Evolutionary conservation across 1,284 basidiomycete species (phyloP), one percentile per base, ranked within the genome.

Genomic region (Pseudozyma sp.): DNA sequence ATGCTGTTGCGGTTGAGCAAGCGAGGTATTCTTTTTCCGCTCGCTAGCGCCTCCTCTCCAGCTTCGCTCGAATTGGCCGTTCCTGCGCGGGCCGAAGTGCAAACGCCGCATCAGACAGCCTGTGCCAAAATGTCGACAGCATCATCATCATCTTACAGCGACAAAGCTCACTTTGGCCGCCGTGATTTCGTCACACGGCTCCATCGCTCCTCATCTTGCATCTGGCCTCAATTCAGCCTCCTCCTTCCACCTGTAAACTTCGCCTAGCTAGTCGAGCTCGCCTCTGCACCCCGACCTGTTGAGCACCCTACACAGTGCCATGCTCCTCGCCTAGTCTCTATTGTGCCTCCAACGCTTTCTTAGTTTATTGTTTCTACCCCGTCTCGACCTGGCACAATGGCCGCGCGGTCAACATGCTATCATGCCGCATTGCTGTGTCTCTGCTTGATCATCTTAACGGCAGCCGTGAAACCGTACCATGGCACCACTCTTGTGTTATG

Each of bases 141-240:
- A 52, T 52, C 48, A 59, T 59, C 57, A 52, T 59, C 58, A 59
- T 59, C 58, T 52, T 36, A 59, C 58, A 59, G 56, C 48, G 14
- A 18, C 36, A 6, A 18, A 12, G 19, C 34, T 11, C 44, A 9
- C 18, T 35, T 40, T 19, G 19, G 18, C 13, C 9, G 14, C 43
- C 12, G 21, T 42, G 9, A 52, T 59, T 59, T 52, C 58, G 58
- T 59, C 58, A 59, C 58, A 39, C 43, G 25, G 3, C 25, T 31
- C 25, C 3, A 3, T 31, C 25, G 3, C 25, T 31, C 25, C 25
- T 31, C 25, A 31, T 31, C 25, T 31, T 31, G 25, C 42, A 7
- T 40, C 39, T n/a, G n/a, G n/a, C n/a, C n/a, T n/a, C n/a, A n/a
- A n/a, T n/a, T n/a, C n/a, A n/a, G n/a, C n/a, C n/a, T n/a, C n/a